Conservation (phyloP, 2,329 filamentous ascomycete species). For the Xylaria sp. region DNA sequence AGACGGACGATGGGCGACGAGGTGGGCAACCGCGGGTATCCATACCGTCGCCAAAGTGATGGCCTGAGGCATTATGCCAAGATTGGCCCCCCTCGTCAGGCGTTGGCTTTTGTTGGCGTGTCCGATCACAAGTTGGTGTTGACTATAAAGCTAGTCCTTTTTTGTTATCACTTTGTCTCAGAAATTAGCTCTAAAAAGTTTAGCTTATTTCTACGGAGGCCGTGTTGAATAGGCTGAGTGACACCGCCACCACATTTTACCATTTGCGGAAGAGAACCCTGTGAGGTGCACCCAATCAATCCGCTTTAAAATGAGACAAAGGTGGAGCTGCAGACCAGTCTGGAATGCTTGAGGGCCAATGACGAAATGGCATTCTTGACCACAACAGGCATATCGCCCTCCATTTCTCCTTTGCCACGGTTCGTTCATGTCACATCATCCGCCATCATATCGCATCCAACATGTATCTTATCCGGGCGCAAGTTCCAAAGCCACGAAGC, state of each 20-base stretch:
- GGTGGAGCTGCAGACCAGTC: constrained; percentile 6
- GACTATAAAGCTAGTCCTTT: constrained; percentile 23
- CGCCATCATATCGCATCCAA: neutral
- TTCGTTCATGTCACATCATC: constrained; percentile 4
- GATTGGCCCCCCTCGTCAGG: constrained; percentile 10
- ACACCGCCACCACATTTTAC: constrained; percentile 29
- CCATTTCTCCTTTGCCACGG: constrained; percentile 7
- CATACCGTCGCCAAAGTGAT: constrained; percentile 22
- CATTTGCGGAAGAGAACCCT: constrained; percentile 16
- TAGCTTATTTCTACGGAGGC: constrained; percentile 17
- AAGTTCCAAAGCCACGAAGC: neutral
- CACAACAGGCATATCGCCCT: neutral
- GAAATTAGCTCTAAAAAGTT: constrained; percentile 5
- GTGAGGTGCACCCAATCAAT: constrained; percentile 30
- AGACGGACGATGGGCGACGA: constrained; percentile 21
- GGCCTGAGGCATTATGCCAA: constrained; percentile 34
- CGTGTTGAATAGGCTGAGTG: constrained; percentile 12
- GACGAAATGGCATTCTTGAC: constrained; percentile 17
- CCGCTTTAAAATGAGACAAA: constrained; percentile 16
- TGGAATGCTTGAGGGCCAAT: constrained; percentile 21
- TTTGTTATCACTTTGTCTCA: neutral
- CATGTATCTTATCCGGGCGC: neutral
- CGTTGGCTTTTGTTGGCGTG: constrained; percentile 8
- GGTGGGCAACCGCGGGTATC: constrained; percentile 34
- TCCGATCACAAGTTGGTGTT: constrained; percentile 27